These are phyloP conservation scores for Delonix regia DNA, from an alignment of 306 rosid genomes.

Conservation along the genomic window DNA sequence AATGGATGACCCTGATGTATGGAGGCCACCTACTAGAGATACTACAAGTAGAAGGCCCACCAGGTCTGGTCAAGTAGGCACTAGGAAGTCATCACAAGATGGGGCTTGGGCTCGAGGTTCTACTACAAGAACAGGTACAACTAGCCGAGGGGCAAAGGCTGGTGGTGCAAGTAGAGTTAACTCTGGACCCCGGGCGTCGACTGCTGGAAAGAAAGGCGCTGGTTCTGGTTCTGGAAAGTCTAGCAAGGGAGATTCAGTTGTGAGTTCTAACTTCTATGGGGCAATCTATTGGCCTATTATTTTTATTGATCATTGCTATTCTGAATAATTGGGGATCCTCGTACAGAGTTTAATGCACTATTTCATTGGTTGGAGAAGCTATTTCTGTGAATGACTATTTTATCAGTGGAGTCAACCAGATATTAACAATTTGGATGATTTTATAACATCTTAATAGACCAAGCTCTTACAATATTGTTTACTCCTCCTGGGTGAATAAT, in stretches of 20 bases:
- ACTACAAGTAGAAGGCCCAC: conserved; percentile 57
- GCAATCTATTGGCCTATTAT: neutral
- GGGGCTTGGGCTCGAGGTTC: conserved; percentile 72
- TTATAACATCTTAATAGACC: neutral
- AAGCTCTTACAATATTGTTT: neutral
- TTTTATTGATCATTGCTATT: conserved; percentile 6
- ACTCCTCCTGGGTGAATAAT: neutral
- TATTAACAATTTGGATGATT: conserved; percentile 8
- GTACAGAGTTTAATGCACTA: neutral
- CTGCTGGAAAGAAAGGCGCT: conserved; percentile 64
- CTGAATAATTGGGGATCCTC: neutral
- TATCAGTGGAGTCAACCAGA: conserved; percentile 3
- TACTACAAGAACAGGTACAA: conserved; percentile 52
- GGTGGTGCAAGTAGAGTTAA: conserved; percentile 58
- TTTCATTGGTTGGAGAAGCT: neutral
- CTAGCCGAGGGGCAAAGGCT: conserved; percentile 59
- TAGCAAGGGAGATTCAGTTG: conserved; percentile 26
- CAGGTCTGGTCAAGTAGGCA: conserved; percentile 62
- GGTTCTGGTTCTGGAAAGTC: conserved; percentile 60
- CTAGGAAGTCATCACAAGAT: conserved; percentile 73
- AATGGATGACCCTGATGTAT: conserved; percentile 77
- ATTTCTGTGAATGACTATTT: conserved; percentile 13
- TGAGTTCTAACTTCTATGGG: conserved; percentile 16
- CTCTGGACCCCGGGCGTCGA: conserved; percentile 57
- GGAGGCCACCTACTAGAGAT: conserved; percentile 82